Evolutionary conservation across 306 rosid species (phyloP), one percentile per base, ranked within the genome.

Genomic region (Citrullus mucosospermus): DNA sequence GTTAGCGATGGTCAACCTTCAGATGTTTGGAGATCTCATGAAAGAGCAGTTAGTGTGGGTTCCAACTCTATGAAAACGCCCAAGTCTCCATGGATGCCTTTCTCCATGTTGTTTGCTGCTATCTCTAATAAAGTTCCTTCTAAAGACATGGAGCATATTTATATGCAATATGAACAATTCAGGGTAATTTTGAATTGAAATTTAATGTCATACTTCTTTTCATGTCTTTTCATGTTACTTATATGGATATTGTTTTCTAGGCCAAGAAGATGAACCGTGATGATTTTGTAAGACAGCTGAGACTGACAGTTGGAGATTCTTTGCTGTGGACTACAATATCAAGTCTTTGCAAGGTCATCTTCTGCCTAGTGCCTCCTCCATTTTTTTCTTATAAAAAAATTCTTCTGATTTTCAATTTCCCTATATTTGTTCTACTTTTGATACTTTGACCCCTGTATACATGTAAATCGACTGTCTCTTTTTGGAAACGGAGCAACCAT

Each of bases 61-160:
- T 82, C 96, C 81, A 84, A 81, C 62, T 9, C 83, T 46, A 62
- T 60, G 76, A 90, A 76, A 83, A 53, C 78, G 78, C 98, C 96
- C 7, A 86, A 77, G 78, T 93, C 97, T 30, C 94, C 98, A 15
- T 92, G 93, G 92, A 85, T 93, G 89, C 94, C 97, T 80, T 86
- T 93, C 78, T 85, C 94, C 36, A 77, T 83, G 89, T 84, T 93
- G 78, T 87, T 94, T 85, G 84, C 82, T 78, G 95, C 97, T 55
- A 88, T 94, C 76, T 82, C 80, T 63, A 75, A 65, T 30, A 79
- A 65, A 82, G 90, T 92, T 83, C 68, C 89, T 85, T 68, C 89
- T 44, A 54, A 75, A 44, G 72, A 56, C 56, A 87, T 87, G 97
- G 83, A 73, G 44, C 73, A 60, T 43, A 77, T 94, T 80, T 84